A percentile compares a stretch with the other conserved stretches of the same genome.
Evolutionary conservation across 257 asterid species (phyloP).

Genomic region (Solanum etuberosum): DNA sequence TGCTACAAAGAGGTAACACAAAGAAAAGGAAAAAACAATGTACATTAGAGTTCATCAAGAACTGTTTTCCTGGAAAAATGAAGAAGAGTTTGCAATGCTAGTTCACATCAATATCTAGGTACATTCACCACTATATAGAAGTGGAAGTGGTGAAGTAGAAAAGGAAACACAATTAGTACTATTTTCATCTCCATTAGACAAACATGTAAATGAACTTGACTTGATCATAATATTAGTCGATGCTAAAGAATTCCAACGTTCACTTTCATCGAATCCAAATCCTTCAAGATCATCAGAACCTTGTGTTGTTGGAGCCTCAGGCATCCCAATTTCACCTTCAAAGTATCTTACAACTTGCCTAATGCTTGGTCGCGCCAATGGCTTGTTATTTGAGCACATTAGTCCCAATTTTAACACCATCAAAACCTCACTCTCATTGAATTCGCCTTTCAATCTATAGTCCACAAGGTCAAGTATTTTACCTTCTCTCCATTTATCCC

Average conservation of each 20-base stretch:
- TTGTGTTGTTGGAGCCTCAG: neutral
- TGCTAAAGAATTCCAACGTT: neutral
- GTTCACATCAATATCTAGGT: neutral
- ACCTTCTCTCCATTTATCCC: neutral
- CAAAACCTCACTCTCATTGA: neutral
- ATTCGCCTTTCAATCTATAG: neutral
- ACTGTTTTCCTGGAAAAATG: neutral
- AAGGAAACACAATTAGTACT: neutral
- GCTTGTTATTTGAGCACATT: constrained; percentile 2
- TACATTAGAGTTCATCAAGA: neutral
- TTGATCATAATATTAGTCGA: neutral
- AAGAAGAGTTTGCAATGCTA: neutral
- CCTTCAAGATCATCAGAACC: neutral
- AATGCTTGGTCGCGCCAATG: neutral
- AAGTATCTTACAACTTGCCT: neutral
- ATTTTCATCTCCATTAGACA: neutral
- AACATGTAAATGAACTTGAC: neutral
- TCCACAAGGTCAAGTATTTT: neutral
- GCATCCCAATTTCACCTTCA: neutral
- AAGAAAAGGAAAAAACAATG: neutral
- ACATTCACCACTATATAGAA: neutral
- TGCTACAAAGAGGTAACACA: neutral
- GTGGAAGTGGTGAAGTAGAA: constrained; percentile 1
- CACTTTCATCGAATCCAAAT: neutral
- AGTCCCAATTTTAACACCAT: constrained; percentile 1